Evolutionary conservation across 176 grass and related monocot species (phyloP).

Genomic region (Canna indica): DNA sequence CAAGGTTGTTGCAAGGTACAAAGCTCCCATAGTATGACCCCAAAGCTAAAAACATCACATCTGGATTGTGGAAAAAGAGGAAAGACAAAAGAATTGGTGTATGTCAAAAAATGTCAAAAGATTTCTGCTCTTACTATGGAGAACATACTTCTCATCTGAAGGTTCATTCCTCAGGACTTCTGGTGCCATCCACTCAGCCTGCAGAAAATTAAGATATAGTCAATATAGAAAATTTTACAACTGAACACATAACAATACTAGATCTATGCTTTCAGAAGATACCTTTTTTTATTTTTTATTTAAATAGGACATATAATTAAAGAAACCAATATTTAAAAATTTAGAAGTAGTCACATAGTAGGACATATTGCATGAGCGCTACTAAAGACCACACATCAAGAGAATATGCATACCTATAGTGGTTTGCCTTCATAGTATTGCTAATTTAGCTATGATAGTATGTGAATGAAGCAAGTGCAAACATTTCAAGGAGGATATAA

Average conservation of each 20-base stretch:
- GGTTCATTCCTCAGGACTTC: constrained; percentile 94
- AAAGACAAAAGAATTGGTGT: neutral
- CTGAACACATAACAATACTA: neutral
- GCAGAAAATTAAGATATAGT: constrained; percentile 27
- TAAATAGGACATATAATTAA: too few species aligned
- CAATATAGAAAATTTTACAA: neutral
- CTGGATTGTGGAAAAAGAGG: constrained; percentile 29
- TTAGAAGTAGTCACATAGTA: too few species aligned
- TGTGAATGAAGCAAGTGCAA: too few species aligned
- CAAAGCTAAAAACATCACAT: constrained; percentile 96
- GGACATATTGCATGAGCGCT: too few species aligned
- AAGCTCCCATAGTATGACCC: constrained; percentile 96
- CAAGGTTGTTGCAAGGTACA: constrained; percentile 86
- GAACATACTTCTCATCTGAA: constrained; percentile 89
- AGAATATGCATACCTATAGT: too few species aligned
- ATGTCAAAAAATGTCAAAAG: neutral
- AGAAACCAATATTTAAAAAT: too few species aligned
- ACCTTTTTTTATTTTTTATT: too few species aligned
- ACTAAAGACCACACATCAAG: too few species aligned
- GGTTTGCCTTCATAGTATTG: too few species aligned
- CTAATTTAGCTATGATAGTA: too few species aligned
- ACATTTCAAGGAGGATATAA: too few species aligned
- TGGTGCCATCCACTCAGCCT: constrained; percentile 99
- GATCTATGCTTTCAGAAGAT: too few species aligned
- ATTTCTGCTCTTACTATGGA: neutral